These are phyloP conservation scores for Beauveria rudraprayagi DNA, from an alignment of 2,329 filamentous ascomycete genomes.

Conservation along the genomic window DNA sequence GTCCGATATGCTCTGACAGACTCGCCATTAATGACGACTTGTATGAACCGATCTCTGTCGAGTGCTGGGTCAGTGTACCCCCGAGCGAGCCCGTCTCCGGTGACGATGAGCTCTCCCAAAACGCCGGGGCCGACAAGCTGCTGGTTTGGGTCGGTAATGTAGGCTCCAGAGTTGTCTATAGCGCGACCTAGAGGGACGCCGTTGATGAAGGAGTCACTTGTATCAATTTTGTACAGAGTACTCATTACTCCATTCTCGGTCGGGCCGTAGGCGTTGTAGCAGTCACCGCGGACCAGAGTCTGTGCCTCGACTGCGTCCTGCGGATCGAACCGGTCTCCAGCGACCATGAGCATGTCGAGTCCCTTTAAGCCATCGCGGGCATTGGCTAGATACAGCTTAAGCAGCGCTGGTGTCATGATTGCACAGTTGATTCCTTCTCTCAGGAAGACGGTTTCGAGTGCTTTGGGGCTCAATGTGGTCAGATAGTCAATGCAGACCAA, in stretches of 20 bases:
- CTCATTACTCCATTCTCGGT: conserved; percentile 18
- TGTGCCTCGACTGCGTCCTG: conserved; percentile 4
- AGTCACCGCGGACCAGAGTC: background rate
- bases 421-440: conserved; percentile 29
- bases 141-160: conserved; percentile 14
- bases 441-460: conserved; percentile 11
- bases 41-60: conserved; percentile 14
- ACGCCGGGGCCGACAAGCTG: conserved; percentile 16
- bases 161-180: conserved; percentile 17
- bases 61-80: conserved; percentile 15
- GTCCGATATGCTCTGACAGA: conserved; percentile 19
- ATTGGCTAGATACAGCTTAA: conserved; percentile 18
- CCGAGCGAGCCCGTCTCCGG: conserved; percentile 17
- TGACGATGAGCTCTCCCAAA: conserved; percentile 20
- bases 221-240: conserved; percentile 11
- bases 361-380: conserved; percentile 26
- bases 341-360: conserved; percentile 29
- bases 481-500: conserved; percentile 14
- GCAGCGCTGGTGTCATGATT: conserved; percentile 14
- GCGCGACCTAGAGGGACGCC: conserved; percentile 18
- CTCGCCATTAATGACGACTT: conserved; percentile 5
- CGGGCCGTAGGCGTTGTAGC: conserved; percentile 18
- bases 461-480: conserved; percentile 7
- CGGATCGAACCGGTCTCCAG: conserved; percentile 20
- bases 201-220: conserved; percentile 7